Conservation (phyloP, 495 filamentous ascomycete genomes). For the Neurospora sp. region DNA sequence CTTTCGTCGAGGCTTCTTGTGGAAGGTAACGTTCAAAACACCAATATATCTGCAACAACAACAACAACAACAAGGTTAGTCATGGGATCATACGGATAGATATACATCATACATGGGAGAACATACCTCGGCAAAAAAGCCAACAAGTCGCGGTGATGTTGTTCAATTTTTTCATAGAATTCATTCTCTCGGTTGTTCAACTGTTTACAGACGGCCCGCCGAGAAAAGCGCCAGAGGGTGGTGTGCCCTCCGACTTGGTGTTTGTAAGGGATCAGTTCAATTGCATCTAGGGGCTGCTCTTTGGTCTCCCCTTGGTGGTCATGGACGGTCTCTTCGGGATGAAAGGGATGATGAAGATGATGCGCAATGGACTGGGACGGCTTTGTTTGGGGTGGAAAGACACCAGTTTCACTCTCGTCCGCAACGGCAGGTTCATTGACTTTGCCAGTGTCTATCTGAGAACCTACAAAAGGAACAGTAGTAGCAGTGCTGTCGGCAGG, state of each 20-base stretch:
- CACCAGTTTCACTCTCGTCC: conserved; percentile 28
- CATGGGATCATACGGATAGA: background rate
- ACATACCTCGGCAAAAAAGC: conserved; percentile 85
- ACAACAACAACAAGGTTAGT: conserved; percentile 7
- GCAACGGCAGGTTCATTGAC: conserved; percentile 29
- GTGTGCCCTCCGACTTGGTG: conserved; percentile 97
- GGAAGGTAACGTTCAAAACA: conserved; percentile 93
- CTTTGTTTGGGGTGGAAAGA: conserved; percentile 9
- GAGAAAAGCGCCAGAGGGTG: conserved; percentile 90
- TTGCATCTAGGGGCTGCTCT: conserved; percentile 64
- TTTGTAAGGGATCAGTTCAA: conserved; percentile 92
- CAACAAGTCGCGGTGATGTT: conserved; percentile 77
- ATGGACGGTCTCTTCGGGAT: conserved; percentile 33
- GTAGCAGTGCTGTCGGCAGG: conserved; percentile 7
- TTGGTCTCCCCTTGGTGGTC: conserved; percentile 38
- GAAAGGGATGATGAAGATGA: background rate
- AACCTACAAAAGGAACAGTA: conserved; percentile 13
- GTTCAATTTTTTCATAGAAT: conserved; percentile 94
- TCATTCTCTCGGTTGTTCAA: conserved; percentile 95
- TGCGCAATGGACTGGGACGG: conserved; percentile 27
- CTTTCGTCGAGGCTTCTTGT: conserved; percentile 64
- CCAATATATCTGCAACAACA: conserved; percentile 69
- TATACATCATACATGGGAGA: background rate
- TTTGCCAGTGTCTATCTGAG: conserved; percentile 20
- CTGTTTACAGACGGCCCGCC: conserved; percentile 92